Base-by-base conservation (phyloP, 2,329 filamentous ascomycete genomes). In the Stylonectria norvegica region DNA sequence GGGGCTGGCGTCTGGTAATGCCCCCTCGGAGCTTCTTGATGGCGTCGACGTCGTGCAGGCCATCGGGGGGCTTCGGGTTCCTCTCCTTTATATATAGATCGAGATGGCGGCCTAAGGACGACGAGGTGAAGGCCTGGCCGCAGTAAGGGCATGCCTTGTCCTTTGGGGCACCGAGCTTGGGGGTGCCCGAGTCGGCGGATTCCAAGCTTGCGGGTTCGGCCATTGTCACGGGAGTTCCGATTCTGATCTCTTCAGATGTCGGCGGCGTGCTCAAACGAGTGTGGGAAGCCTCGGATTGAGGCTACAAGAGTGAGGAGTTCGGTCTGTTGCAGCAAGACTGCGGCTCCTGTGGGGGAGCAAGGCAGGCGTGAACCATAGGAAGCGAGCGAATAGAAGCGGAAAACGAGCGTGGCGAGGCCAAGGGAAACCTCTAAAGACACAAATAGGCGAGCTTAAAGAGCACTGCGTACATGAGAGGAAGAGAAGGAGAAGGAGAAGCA, bases 1-100 rank as follows among this genome's bases (percentile, higher is more conserved):
- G 79, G 2, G 88, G 83, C 61, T 95, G 89, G 44, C 91, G 78
- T 49, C 91, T 76, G 18, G 91, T 97, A 63, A 97, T 95, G 46
- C 81, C 78, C 31, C 88, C 87, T 38, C 91, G 81, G 57, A 95
- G 71, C 64, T 85, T 87, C 52, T 79, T 78, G 57, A 97, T 97
- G 64, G 88, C 87, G 6, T 91, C 87, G 43, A 96, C 87, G 68
- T 95, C 76, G 66, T 97, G 91, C 32, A 95, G 69, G 35, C 90
- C 90, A 66, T 97, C 91, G 5, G 85, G 71, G 2, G 83, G 76
- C 65, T 90, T 93, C 2, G 91, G 89, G 63, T 96, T 96, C 69
- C 89, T 94, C 43, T 89, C 85, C 60, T 89, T 90, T 57, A 96
- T 90, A 64, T 94, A 96, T 27, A 95, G 79, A 63, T 97, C 91